Base-by-base conservation (phyloP, 108 stramenopile genomes). In the Pseudonitzschia multiseries region DNA sequence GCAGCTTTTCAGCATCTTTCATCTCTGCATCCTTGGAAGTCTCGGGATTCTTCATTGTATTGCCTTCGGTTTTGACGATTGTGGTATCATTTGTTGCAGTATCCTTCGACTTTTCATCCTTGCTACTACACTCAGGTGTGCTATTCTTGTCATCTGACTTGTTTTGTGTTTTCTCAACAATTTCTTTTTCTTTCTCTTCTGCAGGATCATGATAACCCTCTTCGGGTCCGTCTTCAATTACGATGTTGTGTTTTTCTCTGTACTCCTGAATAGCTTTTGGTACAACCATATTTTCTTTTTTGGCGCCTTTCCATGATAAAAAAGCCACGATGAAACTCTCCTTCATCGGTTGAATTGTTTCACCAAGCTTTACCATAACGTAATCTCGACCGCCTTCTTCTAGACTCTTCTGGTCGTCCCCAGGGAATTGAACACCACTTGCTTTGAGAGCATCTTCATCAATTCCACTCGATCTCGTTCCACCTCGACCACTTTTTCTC, bases 331-430 rank as follows among this genome's bases (percentile, higher is more conserved):
- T 88, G 67, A 99, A 99, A 73, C 95, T 93, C 52, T 97, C 96
- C 73, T 97, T 99, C 97, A 99, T 98, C n/a, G 96, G 97, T 18
- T 89, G 76, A 59, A 99, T 96, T 1, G 94, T 95, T 68, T 95
- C 93, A 0, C 96, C 96, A 10, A 99, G 84, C 82, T 90, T 93
- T 50, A 81, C 82, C 96, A 99, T 97, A 24, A 99, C 93, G 60
- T 89, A 88, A 72, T 99, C 98, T 54, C 88, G 81, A 24, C 84
- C 90, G 31, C 87, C 91, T 73, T 91, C 89, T 72, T 92, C 82
- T 22, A 95, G 74, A 76, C 94, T 92, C 79, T 86, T 90, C 57
- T 84, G 74, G 44, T 90, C 89, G 2, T 84, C 77, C 18, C 88
- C 91, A 26, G 89, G 79, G 22, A 80, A 81, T 33, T 88, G 61